phyloP scores from a whole-genome alignment of 257 asterid species.

The Ilex aquifolium region DNA sequence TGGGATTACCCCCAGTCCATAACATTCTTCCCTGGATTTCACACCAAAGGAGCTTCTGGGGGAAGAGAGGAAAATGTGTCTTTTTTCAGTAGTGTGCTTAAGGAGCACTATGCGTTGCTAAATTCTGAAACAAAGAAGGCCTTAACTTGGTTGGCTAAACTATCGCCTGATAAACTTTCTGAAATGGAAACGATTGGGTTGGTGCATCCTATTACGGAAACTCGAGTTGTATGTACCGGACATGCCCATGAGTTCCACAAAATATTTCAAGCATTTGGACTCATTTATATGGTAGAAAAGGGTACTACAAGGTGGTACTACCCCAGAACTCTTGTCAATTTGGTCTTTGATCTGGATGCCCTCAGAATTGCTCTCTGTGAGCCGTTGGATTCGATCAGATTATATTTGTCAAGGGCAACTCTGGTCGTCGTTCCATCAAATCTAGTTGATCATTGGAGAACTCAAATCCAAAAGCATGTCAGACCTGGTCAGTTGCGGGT shows the following conservation, averaged over 20 bases:
- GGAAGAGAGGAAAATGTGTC: constrained; percentile 65
- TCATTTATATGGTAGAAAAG: constrained; percentile 56
- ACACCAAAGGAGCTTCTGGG: constrained; percentile 58
- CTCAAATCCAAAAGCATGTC: constrained; percentile 82
- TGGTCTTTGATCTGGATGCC: constrained; percentile 82
- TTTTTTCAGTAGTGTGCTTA: constrained; percentile 72
- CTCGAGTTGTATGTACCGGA: constrained; percentile 45
- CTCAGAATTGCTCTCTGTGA: constrained; percentile 80
- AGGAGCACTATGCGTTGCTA: constrained; percentile 52
- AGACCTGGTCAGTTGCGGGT: constrained; percentile 75
- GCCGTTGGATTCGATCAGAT: constrained; percentile 72
- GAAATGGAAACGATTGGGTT: constrained; percentile 89
- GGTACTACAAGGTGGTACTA: constrained; percentile 70
- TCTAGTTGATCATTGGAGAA: constrained; percentile 92
- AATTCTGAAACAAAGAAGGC: constrained; percentile 69
- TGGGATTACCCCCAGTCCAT: constrained; percentile 61
- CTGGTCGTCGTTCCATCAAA: constrained; percentile 86
- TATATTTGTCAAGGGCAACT: constrained; percentile 81
- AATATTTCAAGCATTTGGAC: constrained; percentile 88
- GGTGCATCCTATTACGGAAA: constrained; percentile 65
- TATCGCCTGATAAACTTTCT: constrained; percentile 60
- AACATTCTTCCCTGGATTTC: constrained; percentile 75
- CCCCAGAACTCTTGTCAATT: constrained; percentile 61
- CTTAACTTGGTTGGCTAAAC: constrained; percentile 86
- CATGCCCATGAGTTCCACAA: constrained; percentile 57